A percentile compares a stretch with the other conserved stretches of the same genome.
Evolutionary conservation across 192 early-diverging fungal genomes (phyloP).

Genomic region (Rhizophagus sp.): DNA sequence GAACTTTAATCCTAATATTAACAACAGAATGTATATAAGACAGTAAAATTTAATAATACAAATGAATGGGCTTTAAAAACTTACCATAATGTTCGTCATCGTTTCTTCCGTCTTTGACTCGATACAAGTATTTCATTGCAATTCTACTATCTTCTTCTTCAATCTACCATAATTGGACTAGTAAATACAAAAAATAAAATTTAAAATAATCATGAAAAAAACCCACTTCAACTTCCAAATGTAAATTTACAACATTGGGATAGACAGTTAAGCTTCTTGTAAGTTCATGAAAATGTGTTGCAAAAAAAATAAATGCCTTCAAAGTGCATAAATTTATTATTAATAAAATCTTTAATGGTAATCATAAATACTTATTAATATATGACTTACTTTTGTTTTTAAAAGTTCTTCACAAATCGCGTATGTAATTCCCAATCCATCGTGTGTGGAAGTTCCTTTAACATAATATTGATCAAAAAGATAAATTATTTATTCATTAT

Average conservation of each 20-base stretch:
- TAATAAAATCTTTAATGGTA: conserved; percentile 3
- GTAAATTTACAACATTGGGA: conserved; percentile 61
- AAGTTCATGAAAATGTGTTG: conserved; percentile 78
- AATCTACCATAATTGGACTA: conserved; percentile 13
- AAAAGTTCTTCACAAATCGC: conserved; percentile 75
- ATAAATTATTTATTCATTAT: not conserved
- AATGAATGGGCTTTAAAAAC: not conserved
- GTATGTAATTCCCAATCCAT: conserved; percentile 72
- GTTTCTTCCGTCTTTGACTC: conserved; percentile 46
- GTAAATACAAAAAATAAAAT: not conserved
- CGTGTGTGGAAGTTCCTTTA: conserved; percentile 63
- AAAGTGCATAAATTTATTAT: no score
- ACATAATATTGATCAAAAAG: not conserved
- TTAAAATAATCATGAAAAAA: not conserved
- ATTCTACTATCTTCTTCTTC: conserved; percentile 10
- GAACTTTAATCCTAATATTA: conserved; percentile 43
- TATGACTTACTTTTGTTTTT: conserved; percentile 30
- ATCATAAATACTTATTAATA: not conserved
- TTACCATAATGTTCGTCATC: conserved; percentile 50
- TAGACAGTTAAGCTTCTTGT: conserved; percentile 52
- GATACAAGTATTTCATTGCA: conserved; percentile 48
- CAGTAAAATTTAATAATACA: not conserved
- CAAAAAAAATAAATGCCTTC: conserved; percentile 66
- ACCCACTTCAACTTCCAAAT: conserved; percentile 51
- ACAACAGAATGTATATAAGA: not conserved